A percentile compares a stretch with the other conserved stretches of the same genome.
Conservation (phyloP, 164 flowering plant genomes). For the Vitis rupestris region DNA sequence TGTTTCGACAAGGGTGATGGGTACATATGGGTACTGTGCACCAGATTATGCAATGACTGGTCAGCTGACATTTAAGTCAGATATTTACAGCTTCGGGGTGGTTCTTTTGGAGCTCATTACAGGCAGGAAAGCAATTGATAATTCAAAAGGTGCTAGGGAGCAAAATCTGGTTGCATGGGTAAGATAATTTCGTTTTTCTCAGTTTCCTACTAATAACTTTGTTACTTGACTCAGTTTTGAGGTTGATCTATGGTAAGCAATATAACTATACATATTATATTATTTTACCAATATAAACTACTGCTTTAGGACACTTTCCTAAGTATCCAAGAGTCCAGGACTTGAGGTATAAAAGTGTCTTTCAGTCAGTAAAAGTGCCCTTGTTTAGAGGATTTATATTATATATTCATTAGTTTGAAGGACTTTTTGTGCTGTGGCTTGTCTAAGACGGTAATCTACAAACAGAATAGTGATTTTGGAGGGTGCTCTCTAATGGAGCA, state of each 20-base stretch:
- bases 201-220: background rate
- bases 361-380: too few relatives aligned
- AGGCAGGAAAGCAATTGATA: conserved; percentile 83
- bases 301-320: too few relatives aligned
- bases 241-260: background rate
- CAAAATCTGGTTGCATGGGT: conserved; percentile 87
- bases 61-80: conserved; percentile 79
- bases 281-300: background rate
- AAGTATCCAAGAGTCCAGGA: too few relatives aligned
- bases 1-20: conserved; percentile 91
- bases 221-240: background rate
- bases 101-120: conserved; percentile 83
- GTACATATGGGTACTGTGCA: conserved; percentile 90
- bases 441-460: too few relatives aligned
- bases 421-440: too few relatives aligned
- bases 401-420: too few relatives aligned
- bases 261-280: background rate
- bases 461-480: too few relatives aligned
- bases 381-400: too few relatives aligned
- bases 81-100: conserved; percentile 91
- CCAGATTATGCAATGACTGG: conserved; percentile 96
- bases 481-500: too few relatives aligned
- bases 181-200: conserved; percentile 22
- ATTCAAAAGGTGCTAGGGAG: conserved; percentile 42
- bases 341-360: too few relatives aligned